Conservation (phyloP, 768 basidiomycete genomes). For the Kwoniella dejecticola region DNA sequence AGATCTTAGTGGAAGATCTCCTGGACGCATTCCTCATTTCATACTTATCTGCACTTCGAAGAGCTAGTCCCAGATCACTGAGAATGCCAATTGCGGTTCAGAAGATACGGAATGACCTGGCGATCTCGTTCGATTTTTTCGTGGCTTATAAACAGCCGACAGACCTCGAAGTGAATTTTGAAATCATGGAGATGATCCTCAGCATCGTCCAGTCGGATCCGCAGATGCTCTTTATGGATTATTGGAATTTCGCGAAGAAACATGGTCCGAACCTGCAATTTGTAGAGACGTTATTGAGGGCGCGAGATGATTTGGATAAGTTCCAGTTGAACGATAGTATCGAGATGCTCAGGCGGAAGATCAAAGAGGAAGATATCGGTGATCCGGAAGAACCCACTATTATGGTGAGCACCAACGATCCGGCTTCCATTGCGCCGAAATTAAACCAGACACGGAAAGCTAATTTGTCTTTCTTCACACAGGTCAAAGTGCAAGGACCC, state of each 20-base stretch:
- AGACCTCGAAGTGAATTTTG: slow-evolving; percentile 80
- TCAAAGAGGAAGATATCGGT: slow-evolving; percentile 71
- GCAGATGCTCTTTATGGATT: slow-evolving; percentile 87
- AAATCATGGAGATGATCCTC: slow-evolving; percentile 80
- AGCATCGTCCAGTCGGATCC: slow-evolving; percentile 81
- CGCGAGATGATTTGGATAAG: slow-evolving; percentile 87
- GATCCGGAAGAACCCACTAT: slow-evolving; percentile 55
- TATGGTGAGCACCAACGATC: too few species aligned
- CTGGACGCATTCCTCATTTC: slow-evolving; percentile 84
- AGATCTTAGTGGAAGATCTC: slow-evolving; percentile 88
- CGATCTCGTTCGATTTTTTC: slow-evolving; percentile 78
- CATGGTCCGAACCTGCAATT: slow-evolving; percentile 91
- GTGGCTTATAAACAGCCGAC: slow-evolving; percentile 70
- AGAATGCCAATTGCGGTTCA: slow-evolving; percentile 82
- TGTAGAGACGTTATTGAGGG: slow-evolving; percentile 85
- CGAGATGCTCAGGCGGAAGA: slow-evolving; percentile 88
- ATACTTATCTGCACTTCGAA: slow-evolving; percentile 84
- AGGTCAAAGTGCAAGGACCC: slow-evolving; percentile 40
- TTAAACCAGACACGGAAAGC: background rate
- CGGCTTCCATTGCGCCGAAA: too few species aligned
- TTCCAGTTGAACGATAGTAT: slow-evolving; percentile 83
- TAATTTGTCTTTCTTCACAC: background rate
- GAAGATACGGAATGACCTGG: slow-evolving; percentile 78
- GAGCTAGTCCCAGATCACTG: slow-evolving; percentile 69
- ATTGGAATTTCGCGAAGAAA: slow-evolving; percentile 86